phyloP scores from a whole-genome alignment of 345 rosid species.

The Gossypium bickii region DNA sequence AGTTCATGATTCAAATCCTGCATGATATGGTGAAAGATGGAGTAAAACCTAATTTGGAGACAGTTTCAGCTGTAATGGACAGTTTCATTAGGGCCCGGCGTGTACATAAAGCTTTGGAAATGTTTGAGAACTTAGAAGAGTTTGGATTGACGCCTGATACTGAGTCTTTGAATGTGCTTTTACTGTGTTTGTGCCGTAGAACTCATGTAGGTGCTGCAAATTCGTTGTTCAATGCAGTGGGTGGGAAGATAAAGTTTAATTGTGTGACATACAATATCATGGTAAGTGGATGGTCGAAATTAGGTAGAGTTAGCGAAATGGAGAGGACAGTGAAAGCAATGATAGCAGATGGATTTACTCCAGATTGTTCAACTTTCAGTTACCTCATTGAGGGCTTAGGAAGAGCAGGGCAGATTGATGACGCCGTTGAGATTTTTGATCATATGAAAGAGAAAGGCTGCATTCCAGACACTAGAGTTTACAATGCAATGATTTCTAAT shows the following conservation, averaged over 20 bases:
- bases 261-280: conserved; percentile 51
- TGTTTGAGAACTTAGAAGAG: conserved; percentile 45
- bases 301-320: conserved; percentile 52
- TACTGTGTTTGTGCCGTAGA: conserved; percentile 61
- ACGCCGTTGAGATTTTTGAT: conserved; percentile 58
- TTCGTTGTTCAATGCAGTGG: conserved; percentile 48
- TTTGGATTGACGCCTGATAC: conserved; percentile 51
- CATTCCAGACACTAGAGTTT: conserved; percentile 46
- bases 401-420: conserved; percentile 62
- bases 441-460: conserved; percentile 43
- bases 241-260: conserved; percentile 47
- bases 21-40: conserved; percentile 36
- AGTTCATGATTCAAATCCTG: conserved; percentile 43
- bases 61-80: conserved; percentile 51
- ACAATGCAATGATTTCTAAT: conserved; percentile 76
- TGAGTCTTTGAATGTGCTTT: conserved; percentile 57
- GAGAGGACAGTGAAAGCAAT: conserved; percentile 58
- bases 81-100: conserved; percentile 47
- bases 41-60: conserved; percentile 36
- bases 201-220: conserved; percentile 66
- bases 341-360: conserved; percentile 50
- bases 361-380: conserved; percentile 53
- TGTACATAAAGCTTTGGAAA: conserved; percentile 48
- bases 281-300: conserved; percentile 74
- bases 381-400: conserved; percentile 70